These are phyloP conservation scores for Gynandropsis gynandra DNA, from an alignment of 345 rosid species.

Conservation along the genomic window DNA sequence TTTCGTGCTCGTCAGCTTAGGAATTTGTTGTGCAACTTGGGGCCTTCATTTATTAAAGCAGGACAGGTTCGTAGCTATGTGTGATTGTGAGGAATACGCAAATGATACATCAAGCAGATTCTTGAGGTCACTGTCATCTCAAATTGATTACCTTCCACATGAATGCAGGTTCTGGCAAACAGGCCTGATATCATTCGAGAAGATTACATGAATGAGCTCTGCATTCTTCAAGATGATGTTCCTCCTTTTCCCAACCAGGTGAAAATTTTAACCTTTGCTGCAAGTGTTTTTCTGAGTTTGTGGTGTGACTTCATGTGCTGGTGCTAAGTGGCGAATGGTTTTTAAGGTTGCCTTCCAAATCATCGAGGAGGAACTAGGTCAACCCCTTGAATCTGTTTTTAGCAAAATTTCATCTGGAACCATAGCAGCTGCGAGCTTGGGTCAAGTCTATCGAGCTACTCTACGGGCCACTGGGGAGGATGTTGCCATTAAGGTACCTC, in stretches of 20 bases:
- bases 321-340: constrained; percentile 22
- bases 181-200: constrained; percentile 94
- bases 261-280: not conserved
- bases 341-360: constrained; percentile 78
- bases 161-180: constrained; percentile 73
- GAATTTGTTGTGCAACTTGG: constrained; percentile 84
- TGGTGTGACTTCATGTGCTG: constrained; percentile 9
- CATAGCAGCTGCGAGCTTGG: constrained; percentile 96
- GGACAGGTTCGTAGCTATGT: constrained; percentile 60
- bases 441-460: constrained; percentile 97
- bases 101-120: not conserved
- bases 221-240: constrained; percentile 96
- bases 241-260: constrained; percentile 95
- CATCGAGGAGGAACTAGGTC: constrained; percentile 90
- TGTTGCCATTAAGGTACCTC: constrained; percentile 89
- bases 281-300: not conserved
- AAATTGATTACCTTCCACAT: constrained; percentile 5
- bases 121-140: constrained; percentile 2
- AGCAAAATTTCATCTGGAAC: constrained; percentile 76
- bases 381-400: constrained; percentile 79
- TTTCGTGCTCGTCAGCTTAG: constrained; percentile 91
- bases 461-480: constrained; percentile 80
- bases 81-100: not conserved
- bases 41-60: constrained; percentile 95
- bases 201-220: constrained; percentile 96